Percentiles rank a stretch among this genome's conserved stretches.
phyloP scores from a whole-genome alignment of 345 rosid genomes.

The Citrus australasica region DNA sequence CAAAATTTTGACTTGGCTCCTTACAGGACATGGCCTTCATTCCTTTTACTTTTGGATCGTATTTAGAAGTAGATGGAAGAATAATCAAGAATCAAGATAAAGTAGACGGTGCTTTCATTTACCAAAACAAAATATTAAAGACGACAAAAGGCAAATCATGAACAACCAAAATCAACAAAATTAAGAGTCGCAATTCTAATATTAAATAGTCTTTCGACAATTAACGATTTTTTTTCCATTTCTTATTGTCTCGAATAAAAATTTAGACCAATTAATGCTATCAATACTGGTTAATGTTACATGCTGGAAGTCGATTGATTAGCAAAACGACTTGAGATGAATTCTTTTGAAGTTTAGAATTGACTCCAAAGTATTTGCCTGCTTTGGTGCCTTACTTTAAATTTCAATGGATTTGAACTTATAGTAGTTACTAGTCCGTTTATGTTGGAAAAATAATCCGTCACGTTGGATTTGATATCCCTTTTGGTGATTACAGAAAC shows the following conservation, averaged over 20 bases:
- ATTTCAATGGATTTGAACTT: neutral
- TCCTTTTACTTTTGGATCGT: too few relatives aligned
- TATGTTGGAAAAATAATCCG: neutral
- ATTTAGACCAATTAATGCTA: neutral
- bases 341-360: too few relatives aligned
- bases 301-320: neutral
- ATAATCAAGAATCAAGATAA: too few relatives aligned
- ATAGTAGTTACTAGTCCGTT: neutral
- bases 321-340: neutral
- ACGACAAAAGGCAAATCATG: too few relatives aligned
- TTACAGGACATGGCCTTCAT: too few relatives aligned
- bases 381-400: neutral
- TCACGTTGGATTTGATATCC: neutral
- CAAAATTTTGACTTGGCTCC: too few relatives aligned
- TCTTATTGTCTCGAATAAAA: neutral
- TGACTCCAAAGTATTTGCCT: neutral
- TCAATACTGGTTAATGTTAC: neutral
- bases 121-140: too few relatives aligned
- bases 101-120: too few relatives aligned
- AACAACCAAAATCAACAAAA: too few relatives aligned
- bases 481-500: neutral
- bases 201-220: too few relatives aligned
- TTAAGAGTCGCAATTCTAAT: too few relatives aligned
- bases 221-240: neutral
- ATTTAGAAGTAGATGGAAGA: too few relatives aligned